Evolutionary conservation across 306 rosid species (phyloP), one percentile per base, ranked within the genome.

Genomic region (Begonia masoniana): DNA sequence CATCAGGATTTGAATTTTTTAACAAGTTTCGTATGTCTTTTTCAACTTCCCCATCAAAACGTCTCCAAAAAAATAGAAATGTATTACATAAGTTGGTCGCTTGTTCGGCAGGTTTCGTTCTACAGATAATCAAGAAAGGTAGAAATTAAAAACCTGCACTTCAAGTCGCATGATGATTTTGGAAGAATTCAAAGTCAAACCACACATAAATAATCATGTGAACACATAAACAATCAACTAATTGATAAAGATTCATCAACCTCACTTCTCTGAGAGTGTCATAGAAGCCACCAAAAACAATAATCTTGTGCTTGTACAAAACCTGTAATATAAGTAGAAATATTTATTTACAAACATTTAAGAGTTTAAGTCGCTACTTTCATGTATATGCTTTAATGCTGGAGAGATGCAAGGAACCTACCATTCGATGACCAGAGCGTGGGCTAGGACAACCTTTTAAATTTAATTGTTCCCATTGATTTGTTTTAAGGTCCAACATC

Each of bases 251-350:
- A 55, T 54, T 57, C 59, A 76, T 54, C 87, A 78, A 83, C 99
- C 99, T 91, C 92, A 86, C 99, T 91, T 91, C 96, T 85, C 96
- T 73, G 54, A 85, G 87, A 36, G 96, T 91, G 71, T 91, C 97
- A 69, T 91, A 91, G 83, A 85, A 91, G 64, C 97, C 97, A 43
- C 97, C 97, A 68, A 91, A 91, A 62, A 91, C 82, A 67, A 91
- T 80, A 68, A 91, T 76, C 83, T 83, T 91, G 84, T 91, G 97
- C 82, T 91, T 91, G 96, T 91, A 91, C 62, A 91, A 58, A 31
- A 91, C 81, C 99, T 91, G 84, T 60, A 69, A 78, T 60, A 66
- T 55, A 60, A 71, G 41, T 61, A 55, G 54, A 70, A 19, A 51
- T 11, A 61, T 36, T 31, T 52, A 23, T 39, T 46, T 23, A 41